Evolutionary conservation across 306 rosid genomes (phyloP), one percentile per base, ranked within the genome.

Genomic region (Quercus bicolor): DNA sequence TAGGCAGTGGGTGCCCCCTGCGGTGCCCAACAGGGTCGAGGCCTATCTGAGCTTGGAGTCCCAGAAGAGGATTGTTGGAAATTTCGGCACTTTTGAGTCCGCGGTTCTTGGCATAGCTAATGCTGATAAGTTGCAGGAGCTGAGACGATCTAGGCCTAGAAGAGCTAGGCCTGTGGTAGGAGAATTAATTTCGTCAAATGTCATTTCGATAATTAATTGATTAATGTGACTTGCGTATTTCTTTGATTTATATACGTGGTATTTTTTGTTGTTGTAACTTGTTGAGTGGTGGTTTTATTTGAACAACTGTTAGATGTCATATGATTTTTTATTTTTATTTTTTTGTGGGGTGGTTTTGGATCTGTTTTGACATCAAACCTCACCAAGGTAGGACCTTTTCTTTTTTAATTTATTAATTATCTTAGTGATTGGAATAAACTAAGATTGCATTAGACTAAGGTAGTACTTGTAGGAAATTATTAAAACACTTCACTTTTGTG

Each of bases 81-180:
- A 94, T 62, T 77, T 84, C 1, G 98, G 97, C 55, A 92, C 97
- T 0, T 92, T 66, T 45, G 92, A 94, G 33, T 90, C 97, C 34
- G 98, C 98, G 16, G 93, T 94, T 48, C 59, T 92, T 75, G 91
- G 92, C 2, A 88, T 94, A 23, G 89, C 89, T 18, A 91, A 88
- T 86, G 87, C 84, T 54, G 77, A 76, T n/a, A 73, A 89, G 80
- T 85, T 87, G 85, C 83, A 79, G 83, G 80, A 90, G 75, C 88
- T 92, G 37, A 75, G 97, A 77, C 90, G 89, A 75, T 88, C 94
- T 7, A 86, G 93, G 60, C 97, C 97, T 2, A 89, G 86, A 75
- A 89, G 83, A 77, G 84, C 97, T 64, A 86, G 90, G 80, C 93
- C 97, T 3, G 72, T 51, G 94, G 96, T 93, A 77, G 87, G 80